phyloP scores from a whole-genome alignment of 2,329 filamentous ascomycete genomes.

The Trichoderma breve region DNA sequence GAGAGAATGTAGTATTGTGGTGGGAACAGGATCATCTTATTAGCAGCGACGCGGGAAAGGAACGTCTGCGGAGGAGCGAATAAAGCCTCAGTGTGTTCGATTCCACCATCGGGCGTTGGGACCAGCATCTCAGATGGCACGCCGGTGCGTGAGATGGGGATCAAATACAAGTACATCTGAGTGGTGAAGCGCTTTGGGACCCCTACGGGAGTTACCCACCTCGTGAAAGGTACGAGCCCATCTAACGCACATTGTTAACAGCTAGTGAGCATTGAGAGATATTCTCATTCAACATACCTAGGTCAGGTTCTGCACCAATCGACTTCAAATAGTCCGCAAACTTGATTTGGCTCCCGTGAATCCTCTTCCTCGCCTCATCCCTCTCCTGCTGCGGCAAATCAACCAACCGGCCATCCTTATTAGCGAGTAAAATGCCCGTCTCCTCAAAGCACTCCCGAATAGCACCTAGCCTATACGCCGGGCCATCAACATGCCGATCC shows the following conservation, averaged over 20 bases:
- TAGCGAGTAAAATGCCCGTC: conserved; percentile 80
- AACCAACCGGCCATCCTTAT: conserved; percentile 53
- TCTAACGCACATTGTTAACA: conserved; percentile 39
- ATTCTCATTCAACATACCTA: conserved; percentile 46
- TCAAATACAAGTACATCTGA: conserved; percentile 94
- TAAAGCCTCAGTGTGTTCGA: conserved; percentile 67
- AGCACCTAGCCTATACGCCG: conserved; percentile 75
- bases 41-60: conserved; percentile 60
- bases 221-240: conserved; percentile 75
- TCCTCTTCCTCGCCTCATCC: conserved; percentile 62
- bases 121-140: conserved; percentile 53
- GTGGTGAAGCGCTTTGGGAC: conserved; percentile 80
- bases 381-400: conserved; percentile 58
- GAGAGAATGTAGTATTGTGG: conserved; percentile 78
- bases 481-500: conserved; percentile 66
- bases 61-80: conserved; percentile 72
- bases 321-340: conserved; percentile 65
- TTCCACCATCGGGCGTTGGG: conserved; percentile 68
- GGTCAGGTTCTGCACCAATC: conserved; percentile 62
- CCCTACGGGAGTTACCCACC: conserved; percentile 81
- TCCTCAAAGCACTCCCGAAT: conserved; percentile 94
- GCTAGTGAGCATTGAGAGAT: background rate
- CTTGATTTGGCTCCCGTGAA: conserved; percentile 63
- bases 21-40: conserved; percentile 81
- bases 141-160: conserved; percentile 56